Evolutionary conservation across 164 flowering plant species (phyloP).

Genomic region (Pachysandra terminalis): DNA sequence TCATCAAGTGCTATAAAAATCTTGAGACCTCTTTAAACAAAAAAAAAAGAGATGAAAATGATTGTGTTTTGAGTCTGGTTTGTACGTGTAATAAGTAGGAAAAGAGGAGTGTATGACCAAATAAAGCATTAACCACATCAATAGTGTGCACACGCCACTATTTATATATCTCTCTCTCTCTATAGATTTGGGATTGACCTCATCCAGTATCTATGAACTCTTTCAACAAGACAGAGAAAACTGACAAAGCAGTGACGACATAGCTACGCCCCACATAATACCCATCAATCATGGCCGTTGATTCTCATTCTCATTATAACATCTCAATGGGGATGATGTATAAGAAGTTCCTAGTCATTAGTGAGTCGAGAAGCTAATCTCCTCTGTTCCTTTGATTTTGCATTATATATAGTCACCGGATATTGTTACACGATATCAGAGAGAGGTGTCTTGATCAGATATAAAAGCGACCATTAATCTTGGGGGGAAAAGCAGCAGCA

Average conservation of each 20-base stretch:
- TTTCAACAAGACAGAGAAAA: conserved; percentile 28
- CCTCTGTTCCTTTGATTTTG: neutral
- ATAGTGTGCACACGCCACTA: conserved; percentile 26
- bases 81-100: too few relatives aligned
- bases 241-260: neutral
- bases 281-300: too few relatives aligned
- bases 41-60: too few relatives aligned
- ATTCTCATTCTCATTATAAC: too few relatives aligned
- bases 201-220: conserved; percentile 33
- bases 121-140: neutral
- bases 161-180: conserved; percentile 22
- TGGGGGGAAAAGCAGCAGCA: neutral
- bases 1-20: too few relatives aligned
- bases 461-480: neutral
- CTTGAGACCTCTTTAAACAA: too few relatives aligned
- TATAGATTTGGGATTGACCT: conserved; percentile 35
- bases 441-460: neutral
- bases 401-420: neutral
- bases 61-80: too few relatives aligned
- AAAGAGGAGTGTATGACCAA: neutral
- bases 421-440: neutral
- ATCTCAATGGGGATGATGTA: too few relatives aligned
- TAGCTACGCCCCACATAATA: too few relatives aligned
- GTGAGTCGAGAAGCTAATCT: too few relatives aligned
- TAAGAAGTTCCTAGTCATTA: too few relatives aligned